Evolutionary conservation across 176 grass and related monocot genomes (phyloP).

Genomic region (Stipa capillata): DNA sequence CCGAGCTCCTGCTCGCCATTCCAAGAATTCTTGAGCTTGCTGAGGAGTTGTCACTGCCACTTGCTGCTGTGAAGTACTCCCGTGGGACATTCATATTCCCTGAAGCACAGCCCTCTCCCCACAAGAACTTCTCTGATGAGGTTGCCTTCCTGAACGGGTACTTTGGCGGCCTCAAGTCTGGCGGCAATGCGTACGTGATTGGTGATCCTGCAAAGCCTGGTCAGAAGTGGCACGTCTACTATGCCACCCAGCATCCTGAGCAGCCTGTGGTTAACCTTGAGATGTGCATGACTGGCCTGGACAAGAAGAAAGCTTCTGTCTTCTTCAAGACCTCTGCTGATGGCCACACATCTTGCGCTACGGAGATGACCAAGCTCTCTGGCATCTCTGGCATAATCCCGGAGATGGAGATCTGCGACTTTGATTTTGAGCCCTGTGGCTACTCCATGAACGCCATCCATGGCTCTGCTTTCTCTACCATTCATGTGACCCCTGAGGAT

Average conservation of each 20-base stretch:
- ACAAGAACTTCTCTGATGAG: slow-evolving; percentile 46
- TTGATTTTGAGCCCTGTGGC: slow-evolving; percentile 42
- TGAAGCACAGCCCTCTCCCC: slow-evolving; percentile 42
- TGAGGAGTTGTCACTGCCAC: slow-evolving; percentile 10
- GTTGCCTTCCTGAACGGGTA: slow-evolving; percentile 31
- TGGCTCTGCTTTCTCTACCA: slow-evolving; percentile 36
- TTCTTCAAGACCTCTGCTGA: slow-evolving; percentile 42
- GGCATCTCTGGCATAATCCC: slow-evolving; percentile 40
- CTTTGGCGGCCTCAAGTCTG: slow-evolving; percentile 35
- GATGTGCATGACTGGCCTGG: slow-evolving; percentile 51
- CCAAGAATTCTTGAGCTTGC: slow-evolving; percentile 50
- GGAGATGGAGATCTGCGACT: slow-evolving; percentile 50
- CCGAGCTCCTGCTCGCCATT: slow-evolving; percentile 36
- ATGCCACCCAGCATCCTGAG: slow-evolving; percentile 30
- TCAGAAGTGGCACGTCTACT: slow-evolving; percentile 46
- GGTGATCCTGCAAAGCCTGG: slow-evolving; percentile 33
- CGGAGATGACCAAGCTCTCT: slow-evolving; percentile 53
- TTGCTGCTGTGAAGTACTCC: slow-evolving; percentile 47
- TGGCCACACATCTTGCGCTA: slow-evolving; percentile 21
- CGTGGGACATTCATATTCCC: slow-evolving; percentile 49
- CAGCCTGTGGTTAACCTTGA: slow-evolving; percentile 33
- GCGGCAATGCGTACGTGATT: too few species aligned
- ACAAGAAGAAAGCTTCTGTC: slow-evolving; percentile 30
- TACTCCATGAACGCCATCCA: slow-evolving; percentile 53
- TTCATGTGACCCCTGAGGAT: slow-evolving; percentile 51